Conservation (phyloP, 148 eudicot genomes). For the Camellia granthamiana region DNA sequence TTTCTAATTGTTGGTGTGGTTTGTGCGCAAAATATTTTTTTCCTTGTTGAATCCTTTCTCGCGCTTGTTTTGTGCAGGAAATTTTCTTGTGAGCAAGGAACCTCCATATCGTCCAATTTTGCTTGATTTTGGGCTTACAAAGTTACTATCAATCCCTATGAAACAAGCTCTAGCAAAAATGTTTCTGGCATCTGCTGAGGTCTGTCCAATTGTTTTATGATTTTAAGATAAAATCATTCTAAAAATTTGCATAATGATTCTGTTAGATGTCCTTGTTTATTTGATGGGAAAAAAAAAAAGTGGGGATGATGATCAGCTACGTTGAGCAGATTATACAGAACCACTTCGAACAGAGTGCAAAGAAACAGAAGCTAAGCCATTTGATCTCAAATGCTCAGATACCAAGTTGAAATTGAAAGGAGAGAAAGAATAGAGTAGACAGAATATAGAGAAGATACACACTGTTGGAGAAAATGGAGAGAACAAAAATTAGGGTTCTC, state of each 20-base stretch:
- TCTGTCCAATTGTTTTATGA: constrained; percentile 30
- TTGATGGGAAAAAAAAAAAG: not conserved
- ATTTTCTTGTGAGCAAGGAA: constrained; percentile 94
- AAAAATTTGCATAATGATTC: not conserved
- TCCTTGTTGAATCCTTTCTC: not conserved
- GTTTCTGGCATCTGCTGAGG: constrained; percentile 96
- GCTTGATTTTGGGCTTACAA: constrained; percentile 95
- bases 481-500: no score
- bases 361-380: no score
- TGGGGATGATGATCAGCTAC: not conserved
- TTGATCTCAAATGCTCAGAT: no score
- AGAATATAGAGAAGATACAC: no score
- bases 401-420: no score
- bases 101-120: constrained; percentile 89
- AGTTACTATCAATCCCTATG: constrained; percentile 66
- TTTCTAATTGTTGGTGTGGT: not conserved
- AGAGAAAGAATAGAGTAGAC: no score
- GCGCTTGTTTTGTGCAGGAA: constrained; percentile 45
- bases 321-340: no score
- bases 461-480: no score
- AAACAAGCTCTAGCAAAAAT: constrained; percentile 97
- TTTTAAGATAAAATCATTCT: not conserved
- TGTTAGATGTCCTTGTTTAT: not conserved
- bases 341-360: no score
- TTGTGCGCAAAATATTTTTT: constrained; percentile 1